Base-by-base conservation (phyloP, 495 filamentous ascomycete species). In the Aspergillus nanangensis region DNA sequence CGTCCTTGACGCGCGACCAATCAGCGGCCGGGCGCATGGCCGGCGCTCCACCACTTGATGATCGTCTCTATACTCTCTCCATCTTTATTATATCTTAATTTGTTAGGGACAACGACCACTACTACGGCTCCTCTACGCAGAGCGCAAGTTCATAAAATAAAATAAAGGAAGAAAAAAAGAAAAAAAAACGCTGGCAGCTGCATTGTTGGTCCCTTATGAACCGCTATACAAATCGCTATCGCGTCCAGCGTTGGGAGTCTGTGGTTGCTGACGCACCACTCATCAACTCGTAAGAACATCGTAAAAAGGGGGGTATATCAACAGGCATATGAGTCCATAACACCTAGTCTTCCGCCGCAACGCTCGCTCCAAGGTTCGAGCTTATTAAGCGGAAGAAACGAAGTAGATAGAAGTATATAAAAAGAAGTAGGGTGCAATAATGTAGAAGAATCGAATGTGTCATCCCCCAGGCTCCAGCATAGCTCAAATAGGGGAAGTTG, bases 301-400 rank as follows among this genome's bases (percentile, higher is more conserved):
- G 41, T 50, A 49, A 49, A 34, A n/a, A n/a, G n/a, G n/a, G n/a
- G 62, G 64, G 62, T 67, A 66, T 70, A 66, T 55, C 50, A 63
- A 59, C 41, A 33, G 17, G 29, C 17, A 34, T 44, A 44, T 44
- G 52, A 47, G 43, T 52, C 48, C 53, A 46, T 51, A 58, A 58
- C 50, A 52, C 47, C 47, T 43, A 37, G 23, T 19, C 40, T 20
- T 40, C 47, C 42, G 24, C 11, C 57, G 51, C 53, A 45, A 44
- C 21, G 55, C 46, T 40, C 22, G 41, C 44, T 7, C 25, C 25
- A 11, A 18, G 3, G 42, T 45, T 58, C 59, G 18, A 50, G 17
- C 38, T 22, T 14, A 37, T 53, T 45, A 51, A 58, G 50, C 52
- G 22, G 29, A 39, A 15, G 37, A 48, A 45, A 47, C 42, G 45